These are phyloP conservation scores for Pseudogymnoascus sp. DNA, from an alignment of 2,329 filamentous ascomycete species.

Conservation along the genomic window DNA sequence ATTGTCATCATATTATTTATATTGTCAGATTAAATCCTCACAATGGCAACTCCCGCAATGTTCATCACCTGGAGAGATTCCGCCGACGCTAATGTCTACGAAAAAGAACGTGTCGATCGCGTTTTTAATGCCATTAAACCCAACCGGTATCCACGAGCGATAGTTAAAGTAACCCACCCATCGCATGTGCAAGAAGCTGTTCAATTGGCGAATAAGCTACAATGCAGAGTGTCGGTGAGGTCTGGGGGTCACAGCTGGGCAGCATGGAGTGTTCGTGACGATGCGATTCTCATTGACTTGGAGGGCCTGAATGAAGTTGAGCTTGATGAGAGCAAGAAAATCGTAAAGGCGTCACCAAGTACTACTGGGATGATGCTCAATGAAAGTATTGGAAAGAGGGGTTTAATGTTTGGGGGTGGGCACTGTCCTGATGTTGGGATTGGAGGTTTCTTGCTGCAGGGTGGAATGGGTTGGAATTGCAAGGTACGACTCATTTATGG, in stretches of 20 bases:
- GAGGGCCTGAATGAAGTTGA: conserved; percentile 30
- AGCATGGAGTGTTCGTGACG: conserved; percentile 39
- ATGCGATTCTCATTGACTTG: conserved; percentile 36
- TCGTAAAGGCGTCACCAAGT: conserved; percentile 37
- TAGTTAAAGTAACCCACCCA: conserved; percentile 31
- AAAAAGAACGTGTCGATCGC: conserved; percentile 31
- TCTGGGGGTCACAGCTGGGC: conserved; percentile 43
- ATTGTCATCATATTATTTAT: neutral
- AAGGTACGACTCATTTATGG: conserved; percentile 29
- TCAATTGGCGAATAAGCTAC: conserved; percentile 28
- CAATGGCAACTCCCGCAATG: neutral
- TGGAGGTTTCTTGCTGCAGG: conserved; percentile 47
- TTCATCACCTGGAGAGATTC: conserved; percentile 12
- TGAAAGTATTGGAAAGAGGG: conserved; percentile 28
- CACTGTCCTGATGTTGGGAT: conserved; percentile 49
- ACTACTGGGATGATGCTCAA: conserved; percentile 39
- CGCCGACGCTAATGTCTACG: conserved; percentile 22
- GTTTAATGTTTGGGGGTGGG: conserved; percentile 42
- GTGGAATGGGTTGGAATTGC: conserved; percentile 51
- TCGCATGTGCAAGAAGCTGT: conserved; percentile 32
- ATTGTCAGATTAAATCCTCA: neutral
- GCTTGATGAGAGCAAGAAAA: conserved; percentile 31
- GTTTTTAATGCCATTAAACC: conserved; percentile 38
- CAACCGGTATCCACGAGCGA: conserved; percentile 32
- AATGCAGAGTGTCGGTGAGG: conserved; percentile 35